These are phyloP conservation scores for Fragaria vesca DNA, from an alignment of 306 rosid genomes.

Conservation along the genomic window DNA sequence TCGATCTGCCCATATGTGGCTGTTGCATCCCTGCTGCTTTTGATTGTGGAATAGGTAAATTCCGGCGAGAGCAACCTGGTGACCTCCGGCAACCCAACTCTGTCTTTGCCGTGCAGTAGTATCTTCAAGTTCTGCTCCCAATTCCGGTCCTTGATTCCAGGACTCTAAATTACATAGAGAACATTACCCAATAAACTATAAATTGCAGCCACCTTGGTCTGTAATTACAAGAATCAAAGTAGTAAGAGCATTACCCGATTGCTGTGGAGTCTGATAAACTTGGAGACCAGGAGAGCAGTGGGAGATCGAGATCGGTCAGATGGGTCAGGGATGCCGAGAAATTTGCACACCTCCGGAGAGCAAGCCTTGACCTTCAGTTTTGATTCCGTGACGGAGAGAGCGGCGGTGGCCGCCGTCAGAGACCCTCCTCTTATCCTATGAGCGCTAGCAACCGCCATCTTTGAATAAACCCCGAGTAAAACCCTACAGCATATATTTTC, in stretches of 20 bases:
- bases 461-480: not conserved
- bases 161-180: constrained; percentile 42
- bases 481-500: not conserved
- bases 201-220: not conserved
- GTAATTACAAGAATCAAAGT: not conserved
- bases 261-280: constrained; percentile 58
- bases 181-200: not conserved
- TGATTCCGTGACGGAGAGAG: constrained; percentile 8
- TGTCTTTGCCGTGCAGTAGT: constrained; percentile 46
- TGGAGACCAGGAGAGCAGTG: constrained; percentile 40
- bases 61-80: constrained; percentile 54
- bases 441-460: constrained; percentile 8
- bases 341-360: constrained; percentile 46
- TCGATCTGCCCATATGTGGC: not conserved
- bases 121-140: constrained; percentile 65
- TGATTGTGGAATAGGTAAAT: constrained; percentile 41
- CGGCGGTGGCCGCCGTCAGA: constrained; percentile 7
- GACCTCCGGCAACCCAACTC: constrained; percentile 52
- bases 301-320: constrained; percentile 37
- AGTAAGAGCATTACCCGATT: constrained; percentile 31
- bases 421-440: not conserved
- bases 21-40: constrained; percentile 33
- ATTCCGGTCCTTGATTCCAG: constrained; percentile 53
- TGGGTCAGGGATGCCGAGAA: constrained; percentile 43
- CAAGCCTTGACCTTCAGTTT: constrained; percentile 19